phyloP scores from a whole-genome alignment of 306 rosid species.

The Lotus japonicus region DNA sequence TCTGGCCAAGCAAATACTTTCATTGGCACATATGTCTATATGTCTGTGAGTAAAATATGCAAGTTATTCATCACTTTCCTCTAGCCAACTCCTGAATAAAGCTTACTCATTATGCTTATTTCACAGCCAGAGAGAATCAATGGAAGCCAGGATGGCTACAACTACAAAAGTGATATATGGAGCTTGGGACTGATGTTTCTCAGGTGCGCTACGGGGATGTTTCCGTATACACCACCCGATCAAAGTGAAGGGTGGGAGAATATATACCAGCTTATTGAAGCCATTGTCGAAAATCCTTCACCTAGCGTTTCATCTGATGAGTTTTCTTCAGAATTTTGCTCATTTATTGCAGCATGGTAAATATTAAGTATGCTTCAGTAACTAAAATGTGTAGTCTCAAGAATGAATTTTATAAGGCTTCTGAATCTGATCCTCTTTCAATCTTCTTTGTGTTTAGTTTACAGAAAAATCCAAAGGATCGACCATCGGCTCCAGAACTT shows the following conservation, averaged over 20 bases:
- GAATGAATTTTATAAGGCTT: constrained; percentile 23
- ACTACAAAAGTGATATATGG: constrained; percentile 93
- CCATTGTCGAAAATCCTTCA: constrained; percentile 68
- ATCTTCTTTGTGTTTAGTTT: constrained; percentile 41
- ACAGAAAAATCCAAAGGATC: constrained; percentile 60
- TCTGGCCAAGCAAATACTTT: constrained; percentile 85
- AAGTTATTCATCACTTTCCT: neutral
- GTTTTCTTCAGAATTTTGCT: constrained; percentile 74
- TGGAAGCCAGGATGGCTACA: constrained; percentile 42
- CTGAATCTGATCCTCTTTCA: constrained; percentile 29
- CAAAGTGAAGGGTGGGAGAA: constrained; percentile 61
- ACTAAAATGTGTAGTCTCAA: neutral
- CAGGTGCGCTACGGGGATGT: constrained; percentile 78
- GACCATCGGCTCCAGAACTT: constrained; percentile 68
- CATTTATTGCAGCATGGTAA: constrained; percentile 89
- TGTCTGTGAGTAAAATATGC: constrained; percentile 77
- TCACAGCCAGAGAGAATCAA: constrained; percentile 87
- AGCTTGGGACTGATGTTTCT: constrained; percentile 82
- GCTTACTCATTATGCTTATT: constrained; percentile 18
- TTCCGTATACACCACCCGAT: constrained; percentile 89
- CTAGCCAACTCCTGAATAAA: neutral
- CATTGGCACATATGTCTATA: constrained; percentile 82
- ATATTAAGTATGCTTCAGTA: constrained; percentile 9
- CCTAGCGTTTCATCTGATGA: constrained; percentile 77
- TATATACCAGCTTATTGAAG: constrained; percentile 79